Evolutionary conservation across 306 rosid genomes (phyloP).

Genomic region (Sophora flavescens): DNA sequence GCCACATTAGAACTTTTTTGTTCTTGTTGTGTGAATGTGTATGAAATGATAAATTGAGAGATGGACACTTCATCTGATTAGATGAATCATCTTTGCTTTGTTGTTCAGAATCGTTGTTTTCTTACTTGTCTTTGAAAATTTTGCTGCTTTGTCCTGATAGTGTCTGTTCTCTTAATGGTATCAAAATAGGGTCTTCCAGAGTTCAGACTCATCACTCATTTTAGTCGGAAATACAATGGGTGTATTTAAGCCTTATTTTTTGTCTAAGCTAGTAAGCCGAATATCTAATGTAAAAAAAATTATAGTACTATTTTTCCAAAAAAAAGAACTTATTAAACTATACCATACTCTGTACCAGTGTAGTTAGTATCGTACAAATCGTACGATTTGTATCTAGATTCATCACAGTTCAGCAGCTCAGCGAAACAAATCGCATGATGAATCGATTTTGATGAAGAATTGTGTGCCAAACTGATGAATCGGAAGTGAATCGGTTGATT

Average conservation of each 20-base stretch:
- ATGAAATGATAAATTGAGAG: constrained; percentile 3
- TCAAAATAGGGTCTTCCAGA: not conserved
- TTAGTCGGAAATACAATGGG: not conserved
- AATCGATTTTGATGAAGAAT: too few species aligned
- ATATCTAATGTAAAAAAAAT: not conserved
- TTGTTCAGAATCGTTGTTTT: not conserved
- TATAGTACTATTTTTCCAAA: too few species aligned
- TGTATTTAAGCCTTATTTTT: constrained; percentile 2
- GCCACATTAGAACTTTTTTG: not conserved
- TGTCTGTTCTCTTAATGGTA: not conserved
- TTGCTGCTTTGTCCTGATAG: not conserved
- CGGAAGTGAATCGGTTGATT: too few species aligned
- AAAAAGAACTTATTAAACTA: too few species aligned
- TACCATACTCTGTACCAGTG: too few species aligned
- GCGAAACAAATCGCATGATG: too few species aligned
- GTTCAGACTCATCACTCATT: not conserved
- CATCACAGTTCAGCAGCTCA: too few species aligned
- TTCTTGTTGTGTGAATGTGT: not conserved
- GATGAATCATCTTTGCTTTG: constrained; percentile 22
- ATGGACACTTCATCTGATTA: constrained; percentile 27
- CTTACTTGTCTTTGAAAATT: not conserved
- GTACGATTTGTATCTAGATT: too few species aligned
- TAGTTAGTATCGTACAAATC: too few species aligned
- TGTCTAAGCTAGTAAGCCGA: not conserved
- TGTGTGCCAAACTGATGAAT: too few species aligned